Evolutionary conservation across 305 asterid genomes (phyloP), one percentile per base, ranked within the genome.

Genomic region (Rubia balearica): DNA sequence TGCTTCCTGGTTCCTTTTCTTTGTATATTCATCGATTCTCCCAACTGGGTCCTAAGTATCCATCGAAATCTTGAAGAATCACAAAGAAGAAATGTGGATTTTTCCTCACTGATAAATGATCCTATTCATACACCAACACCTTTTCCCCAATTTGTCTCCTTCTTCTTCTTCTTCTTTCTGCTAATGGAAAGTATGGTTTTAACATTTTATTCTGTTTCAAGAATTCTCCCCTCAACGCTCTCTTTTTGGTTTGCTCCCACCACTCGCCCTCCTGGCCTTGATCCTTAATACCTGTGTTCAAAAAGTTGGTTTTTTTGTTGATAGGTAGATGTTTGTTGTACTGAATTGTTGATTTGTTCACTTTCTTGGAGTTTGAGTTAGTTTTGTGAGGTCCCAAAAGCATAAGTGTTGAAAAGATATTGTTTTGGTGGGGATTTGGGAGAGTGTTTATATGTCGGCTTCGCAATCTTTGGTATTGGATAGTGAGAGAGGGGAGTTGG

Each of bases 401-500:
- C 12, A 42, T 45, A n/a, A 68, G 45, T 17, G 27, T 76, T 75
- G 55, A 62, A 33, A 67, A 22, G 75, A 55, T 33, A 33, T 53
- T 68, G 68, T 69, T 73, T 74, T 73, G 70, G 77, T 67, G 46
- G 71, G 73, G 85, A 67, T 53, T 69, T 75, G 79, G 85, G 67
- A 74, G 36, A 74, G 75, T 71, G 85, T 73, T 51, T 51, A 81
- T 2, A 74, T 72, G 78, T 72, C 83, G 0, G 77, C 69, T 75
- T 70, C 78, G 48, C 78, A 85, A 51, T 74, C 84, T 46, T 67
- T 85, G 79, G 87, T 81, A 42, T 76, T 89, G 77, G 91, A 86
- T 75, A 76, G 78, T 75, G 89, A 85, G 74, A 87, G 72, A 74
- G 81, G 87, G 48, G 86, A 86, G 75, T 59, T 85, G 41, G 88